These are phyloP conservation scores for Pythium brassicae DNA, from an alignment of 352 stramenopile genomes.

Conservation along the genomic window DNA sequence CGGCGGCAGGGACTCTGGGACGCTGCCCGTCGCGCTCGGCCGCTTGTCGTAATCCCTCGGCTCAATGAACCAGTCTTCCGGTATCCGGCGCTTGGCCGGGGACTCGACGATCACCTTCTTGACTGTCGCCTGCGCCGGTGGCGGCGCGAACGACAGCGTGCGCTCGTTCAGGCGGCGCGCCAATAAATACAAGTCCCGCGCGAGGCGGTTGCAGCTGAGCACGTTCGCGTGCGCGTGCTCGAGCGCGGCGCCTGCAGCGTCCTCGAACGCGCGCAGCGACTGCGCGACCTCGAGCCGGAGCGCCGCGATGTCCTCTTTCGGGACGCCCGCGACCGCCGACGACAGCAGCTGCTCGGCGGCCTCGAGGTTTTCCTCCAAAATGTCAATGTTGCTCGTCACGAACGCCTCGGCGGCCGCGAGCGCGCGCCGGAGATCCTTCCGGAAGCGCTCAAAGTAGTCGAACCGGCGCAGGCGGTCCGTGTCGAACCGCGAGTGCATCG, in stretches of 20 bases:
- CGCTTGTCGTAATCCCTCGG: slow-evolving; percentile 24
- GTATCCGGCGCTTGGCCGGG: slow-evolving; percentile 61
- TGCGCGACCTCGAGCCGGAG: slow-evolving; percentile 33
- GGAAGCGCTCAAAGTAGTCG: slow-evolving; percentile 55
- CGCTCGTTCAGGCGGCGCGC: slow-evolving; percentile 49
- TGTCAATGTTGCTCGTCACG: slow-evolving; percentile 53
- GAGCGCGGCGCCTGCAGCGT: slow-evolving; percentile 20
- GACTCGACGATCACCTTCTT: slow-evolving; percentile 74
- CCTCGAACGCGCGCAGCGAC: slow-evolving; percentile 37
- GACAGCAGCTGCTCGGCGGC: slow-evolving; percentile 58
- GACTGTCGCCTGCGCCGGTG: slow-evolving; percentile 60
- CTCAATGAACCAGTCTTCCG: slow-evolving; percentile 74
- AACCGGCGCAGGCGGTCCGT: slow-evolving; percentile 32
- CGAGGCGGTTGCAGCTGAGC: slow-evolving; percentile 60
- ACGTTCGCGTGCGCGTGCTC: slow-evolving; percentile 38
- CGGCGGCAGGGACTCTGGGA: too few relatives aligned
- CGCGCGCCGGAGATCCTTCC: slow-evolving; percentile 30
- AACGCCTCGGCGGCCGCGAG: slow-evolving; percentile 40
- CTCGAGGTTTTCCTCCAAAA: slow-evolving; percentile 68
- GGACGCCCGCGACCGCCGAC: slow-evolving; percentile 42
- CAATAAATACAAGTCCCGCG: slow-evolving; percentile 58
- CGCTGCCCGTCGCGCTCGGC: background rate
- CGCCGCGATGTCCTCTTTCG: slow-evolving; percentile 52
- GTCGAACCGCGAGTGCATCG: slow-evolving; percentile 57
- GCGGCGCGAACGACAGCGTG: slow-evolving; percentile 54